A percentile compares a stretch with the other conserved stretches of the same genome.
Evolutionary conservation across 306 rosid species (phyloP).

Genomic region (Prunus dulcis): DNA sequence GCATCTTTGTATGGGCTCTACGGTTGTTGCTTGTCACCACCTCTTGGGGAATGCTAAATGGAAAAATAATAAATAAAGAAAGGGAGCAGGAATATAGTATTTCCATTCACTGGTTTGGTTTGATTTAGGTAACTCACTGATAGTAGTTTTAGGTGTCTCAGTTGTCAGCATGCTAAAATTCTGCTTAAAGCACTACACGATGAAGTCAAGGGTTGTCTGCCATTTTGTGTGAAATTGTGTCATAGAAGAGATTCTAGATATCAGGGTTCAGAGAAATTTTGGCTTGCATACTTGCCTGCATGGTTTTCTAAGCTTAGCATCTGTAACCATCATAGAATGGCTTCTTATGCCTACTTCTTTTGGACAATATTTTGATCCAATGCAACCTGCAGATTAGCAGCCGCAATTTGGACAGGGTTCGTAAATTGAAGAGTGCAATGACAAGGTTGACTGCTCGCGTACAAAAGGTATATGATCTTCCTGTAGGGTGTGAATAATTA

Average conservation of each 20-base stretch:
- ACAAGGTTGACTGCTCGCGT: constrained; percentile 97
- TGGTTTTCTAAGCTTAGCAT: neutral
- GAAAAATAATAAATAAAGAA: neutral
- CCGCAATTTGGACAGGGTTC: constrained; percentile 97
- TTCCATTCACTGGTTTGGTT: neutral
- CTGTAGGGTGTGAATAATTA: neutral
- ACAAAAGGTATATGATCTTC: constrained; percentile 62
- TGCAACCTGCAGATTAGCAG: constrained; percentile 67
- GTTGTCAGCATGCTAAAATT: constrained; percentile 1
- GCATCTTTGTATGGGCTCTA: neutral
- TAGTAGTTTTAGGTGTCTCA: neutral
- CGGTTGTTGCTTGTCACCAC: neutral
- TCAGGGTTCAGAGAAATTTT: neutral
- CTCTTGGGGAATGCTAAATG: neutral
- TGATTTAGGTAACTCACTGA: neutral
- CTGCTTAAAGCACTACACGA: neutral
- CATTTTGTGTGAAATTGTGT: neutral
- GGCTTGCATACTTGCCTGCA: neutral
- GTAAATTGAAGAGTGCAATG: constrained; percentile 95
- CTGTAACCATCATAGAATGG: neutral
- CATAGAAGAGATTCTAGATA: neutral
- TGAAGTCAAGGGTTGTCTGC: neutral
- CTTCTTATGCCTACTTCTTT: neutral
- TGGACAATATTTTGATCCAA: constrained; percentile 17
- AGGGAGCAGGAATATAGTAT: neutral